phyloP scores from a whole-genome alignment of 768 basidiomycete species.

The Auriscalpium orientale region DNA sequence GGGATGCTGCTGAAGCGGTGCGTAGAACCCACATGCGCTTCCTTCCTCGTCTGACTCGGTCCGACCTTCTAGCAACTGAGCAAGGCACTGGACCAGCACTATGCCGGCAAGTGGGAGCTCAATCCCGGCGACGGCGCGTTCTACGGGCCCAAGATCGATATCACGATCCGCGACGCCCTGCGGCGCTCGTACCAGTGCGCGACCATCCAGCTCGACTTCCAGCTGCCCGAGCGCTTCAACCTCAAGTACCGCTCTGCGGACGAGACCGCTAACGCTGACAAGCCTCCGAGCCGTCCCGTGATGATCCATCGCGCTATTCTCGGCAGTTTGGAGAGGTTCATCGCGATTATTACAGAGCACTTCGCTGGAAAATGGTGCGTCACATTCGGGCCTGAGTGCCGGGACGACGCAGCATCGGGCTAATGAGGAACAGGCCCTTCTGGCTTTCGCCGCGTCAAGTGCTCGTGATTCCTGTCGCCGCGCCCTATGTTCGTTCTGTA shows the following conservation, averaged over 20 bases:
- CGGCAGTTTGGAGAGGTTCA: conserved; percentile 91
- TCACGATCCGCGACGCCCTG: conserved; percentile 90
- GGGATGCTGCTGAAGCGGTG: conserved; percentile 84
- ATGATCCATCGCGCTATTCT: conserved; percentile 98
- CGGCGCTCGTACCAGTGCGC: conserved; percentile 95
- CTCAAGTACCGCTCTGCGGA: conserved; percentile 82
- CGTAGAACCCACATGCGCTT: conserved; percentile 9
- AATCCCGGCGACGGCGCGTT: conserved; percentile 98
- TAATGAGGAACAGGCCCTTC: conserved; percentile 64
- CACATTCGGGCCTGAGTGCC: too few species aligned
- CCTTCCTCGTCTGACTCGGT: background rate
- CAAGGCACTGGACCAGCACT: conserved; percentile 73
- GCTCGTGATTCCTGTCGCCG: conserved; percentile 88
- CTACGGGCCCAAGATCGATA: conserved; percentile 99
- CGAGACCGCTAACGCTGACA: conserved; percentile 50
- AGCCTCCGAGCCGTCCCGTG: conserved; percentile 70
- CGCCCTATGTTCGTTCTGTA: conserved; percentile 62
- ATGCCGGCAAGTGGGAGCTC: conserved; percentile 84
- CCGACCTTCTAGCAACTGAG: conserved; percentile 59
- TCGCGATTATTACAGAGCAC: conserved; percentile 95
- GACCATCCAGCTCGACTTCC: conserved; percentile 98
- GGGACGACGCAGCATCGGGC: background rate
- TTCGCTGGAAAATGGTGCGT: conserved; percentile 94
- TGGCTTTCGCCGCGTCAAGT: conserved; percentile 98
- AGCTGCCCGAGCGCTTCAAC: conserved; percentile 94